Evolutionary conservation across 331 rosid genomes (phyloP).

Genomic region (Quercus tomentella): DNA sequence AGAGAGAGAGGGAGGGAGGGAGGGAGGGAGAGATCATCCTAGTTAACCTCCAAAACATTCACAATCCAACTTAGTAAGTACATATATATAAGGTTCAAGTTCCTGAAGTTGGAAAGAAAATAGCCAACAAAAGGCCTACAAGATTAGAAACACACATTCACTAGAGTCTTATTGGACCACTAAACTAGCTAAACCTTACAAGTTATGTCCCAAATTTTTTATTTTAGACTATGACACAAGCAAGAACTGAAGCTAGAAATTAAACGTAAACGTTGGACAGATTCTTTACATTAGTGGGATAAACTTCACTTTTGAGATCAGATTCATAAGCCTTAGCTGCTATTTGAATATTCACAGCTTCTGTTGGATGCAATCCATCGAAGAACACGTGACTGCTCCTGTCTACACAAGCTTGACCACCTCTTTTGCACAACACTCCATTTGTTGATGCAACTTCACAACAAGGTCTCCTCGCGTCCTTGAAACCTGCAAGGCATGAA

Average conservation of each 20-base stretch:
- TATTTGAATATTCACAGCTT: constrained; percentile 37
- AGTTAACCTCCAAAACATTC: neutral
- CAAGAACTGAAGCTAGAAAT: neutral
- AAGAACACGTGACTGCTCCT: constrained; percentile 32
- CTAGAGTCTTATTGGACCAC: neutral
- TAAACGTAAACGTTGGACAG: neutral
- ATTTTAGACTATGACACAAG: neutral
- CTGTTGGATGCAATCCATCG: constrained; percentile 53
- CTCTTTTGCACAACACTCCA: constrained; percentile 38
- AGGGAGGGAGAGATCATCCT: neutral
- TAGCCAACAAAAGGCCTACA: neutral
- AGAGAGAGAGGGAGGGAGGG: too few species aligned
- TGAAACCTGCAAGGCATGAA: constrained; percentile 23
- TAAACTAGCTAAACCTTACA: neutral
- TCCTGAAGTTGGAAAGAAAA: neutral
- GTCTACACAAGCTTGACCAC: constrained; percentile 29
- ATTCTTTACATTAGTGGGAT: constrained; percentile 36
- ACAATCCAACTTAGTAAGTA: neutral
- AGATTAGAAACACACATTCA: neutral
- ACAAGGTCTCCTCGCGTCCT: constrained; percentile 23
- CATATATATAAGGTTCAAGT: neutral
- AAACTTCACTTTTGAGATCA: constrained; percentile 33
- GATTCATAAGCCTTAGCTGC: constrained; percentile 39
- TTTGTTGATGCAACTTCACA: constrained; percentile 33
- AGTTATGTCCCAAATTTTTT: neutral